These are phyloP conservation scores for Craterostigma plantagineum DNA, from an alignment of 257 asterid genomes.

Conservation along the genomic window DNA sequence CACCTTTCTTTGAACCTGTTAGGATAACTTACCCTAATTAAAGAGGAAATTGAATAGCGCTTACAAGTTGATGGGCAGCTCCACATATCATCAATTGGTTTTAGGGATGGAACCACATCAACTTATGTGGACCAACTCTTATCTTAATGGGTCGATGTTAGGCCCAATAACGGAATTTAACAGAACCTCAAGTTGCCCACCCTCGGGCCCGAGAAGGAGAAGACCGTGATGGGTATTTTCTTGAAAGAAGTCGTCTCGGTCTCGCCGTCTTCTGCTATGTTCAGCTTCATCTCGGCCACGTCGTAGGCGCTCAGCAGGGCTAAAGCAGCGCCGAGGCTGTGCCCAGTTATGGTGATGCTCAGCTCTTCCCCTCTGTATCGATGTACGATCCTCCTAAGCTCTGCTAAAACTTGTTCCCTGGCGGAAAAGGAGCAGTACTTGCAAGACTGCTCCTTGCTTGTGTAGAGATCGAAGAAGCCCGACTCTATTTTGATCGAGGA, in stretches of 20 bases:
- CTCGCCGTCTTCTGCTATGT: constrained; percentile 17
- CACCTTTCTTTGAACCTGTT: constrained; percentile 66
- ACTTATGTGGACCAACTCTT: too few species aligned
- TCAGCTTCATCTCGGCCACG: constrained; percentile 36
- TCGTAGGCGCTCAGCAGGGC: constrained; percentile 62
- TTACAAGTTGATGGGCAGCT: too few species aligned
- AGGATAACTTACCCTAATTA: too few species aligned
- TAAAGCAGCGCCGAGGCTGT: constrained; percentile 69
- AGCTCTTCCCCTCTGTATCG: constrained; percentile 39
- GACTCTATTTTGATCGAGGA: constrained; percentile 52
- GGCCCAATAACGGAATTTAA: too few species aligned
- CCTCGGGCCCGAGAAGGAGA: constrained; percentile 46
- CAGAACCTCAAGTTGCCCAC: constrained; percentile 54
- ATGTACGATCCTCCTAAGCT: constrained; percentile 34
- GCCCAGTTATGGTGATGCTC: constrained; percentile 65
- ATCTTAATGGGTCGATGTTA: too few species aligned
- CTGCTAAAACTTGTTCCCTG: constrained; percentile 56
- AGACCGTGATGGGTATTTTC: constrained; percentile 37
- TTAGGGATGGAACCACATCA: too few species aligned
- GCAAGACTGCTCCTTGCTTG: constrained; percentile 31
- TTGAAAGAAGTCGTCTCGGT: too few species aligned
- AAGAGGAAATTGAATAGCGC: too few species aligned
- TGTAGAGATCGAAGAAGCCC: constrained; percentile 64
- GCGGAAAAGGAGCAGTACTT: constrained; percentile 42
- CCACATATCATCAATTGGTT: too few species aligned